A percentile compares a stretch with the other conserved stretches of the same genome.
These are phyloP conservation scores for Thraustochytrium sp. DNA, from an alignment of 352 stramenopile species.

Conservation along the genomic window DNA sequence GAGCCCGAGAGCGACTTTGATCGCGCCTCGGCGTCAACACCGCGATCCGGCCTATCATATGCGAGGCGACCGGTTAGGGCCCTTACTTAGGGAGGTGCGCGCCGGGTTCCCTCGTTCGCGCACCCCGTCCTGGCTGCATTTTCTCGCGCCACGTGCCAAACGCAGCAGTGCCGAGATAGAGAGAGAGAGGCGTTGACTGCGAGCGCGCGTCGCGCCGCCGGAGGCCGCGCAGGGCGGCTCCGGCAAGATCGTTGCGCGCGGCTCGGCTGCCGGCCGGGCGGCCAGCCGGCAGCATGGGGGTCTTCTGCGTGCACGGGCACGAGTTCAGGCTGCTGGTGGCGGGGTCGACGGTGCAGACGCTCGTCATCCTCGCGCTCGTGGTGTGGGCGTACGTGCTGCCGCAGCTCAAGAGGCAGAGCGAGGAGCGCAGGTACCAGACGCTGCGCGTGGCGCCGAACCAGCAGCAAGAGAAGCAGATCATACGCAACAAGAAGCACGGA, in stretches of 20 bases:
- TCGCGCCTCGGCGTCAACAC: background rate
- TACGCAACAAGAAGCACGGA: constrained; percentile 17
- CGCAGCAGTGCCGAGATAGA: background rate
- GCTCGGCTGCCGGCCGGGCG: too few relatives aligned
- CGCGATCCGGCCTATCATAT: too few relatives aligned
- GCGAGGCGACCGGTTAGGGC: too few relatives aligned
- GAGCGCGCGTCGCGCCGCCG: too few relatives aligned
- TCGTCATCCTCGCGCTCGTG: background rate
- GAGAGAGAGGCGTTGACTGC: too few relatives aligned
- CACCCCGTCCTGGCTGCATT: too few relatives aligned
- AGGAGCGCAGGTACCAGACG: background rate
- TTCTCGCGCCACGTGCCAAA: background rate
- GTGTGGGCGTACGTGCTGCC: background rate
- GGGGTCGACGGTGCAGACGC: background rate
- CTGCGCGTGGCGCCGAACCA: constrained; percentile 26
- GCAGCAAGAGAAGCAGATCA: constrained; percentile 29
- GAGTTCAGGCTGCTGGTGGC: background rate
- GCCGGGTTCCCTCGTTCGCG: background rate
- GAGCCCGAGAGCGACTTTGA: too few relatives aligned
- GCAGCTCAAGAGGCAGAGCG: background rate
- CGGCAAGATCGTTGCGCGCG: too few relatives aligned
- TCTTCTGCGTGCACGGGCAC: background rate
- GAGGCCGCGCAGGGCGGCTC: too few relatives aligned
- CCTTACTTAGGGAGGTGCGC: too few relatives aligned
- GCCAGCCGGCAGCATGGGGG: background rate